These are phyloP conservation scores for Luzula sylvatica DNA, from an alignment of 176 grass and related monocot species.

Conservation along the genomic window DNA sequence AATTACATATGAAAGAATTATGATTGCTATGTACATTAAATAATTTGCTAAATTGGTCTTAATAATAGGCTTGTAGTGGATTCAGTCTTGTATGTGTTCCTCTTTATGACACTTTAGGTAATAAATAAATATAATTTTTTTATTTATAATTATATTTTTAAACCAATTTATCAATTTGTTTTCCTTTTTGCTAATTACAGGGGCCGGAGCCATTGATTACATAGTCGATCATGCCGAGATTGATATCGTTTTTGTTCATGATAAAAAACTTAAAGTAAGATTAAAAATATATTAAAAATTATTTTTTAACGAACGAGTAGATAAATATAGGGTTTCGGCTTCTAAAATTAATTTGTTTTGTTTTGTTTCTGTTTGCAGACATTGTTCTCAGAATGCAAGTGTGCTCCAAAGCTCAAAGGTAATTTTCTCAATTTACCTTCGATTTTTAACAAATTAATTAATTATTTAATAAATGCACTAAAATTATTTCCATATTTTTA, in stretches of 20 bases:
- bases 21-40: background rate
- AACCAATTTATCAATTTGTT: background rate
- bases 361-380: conserved; percentile 29
- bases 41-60: conserved; percentile 5
- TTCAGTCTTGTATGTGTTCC: conserved; percentile 76
- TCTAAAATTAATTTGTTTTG: background rate
- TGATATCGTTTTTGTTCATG: conserved; percentile 70
- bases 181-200: conserved; percentile 24
- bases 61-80: conserved; percentile 84
- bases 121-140: background rate
- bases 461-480: background rate
- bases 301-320: background rate
- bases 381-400: conserved; percentile 42
- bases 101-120: conserved; percentile 88
- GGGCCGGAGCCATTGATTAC: conserved; percentile 65
- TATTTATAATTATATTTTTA: conserved; percentile 2
- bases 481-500: background rate
- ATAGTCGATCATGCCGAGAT: conserved; percentile 94
- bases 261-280: conserved; percentile 85
- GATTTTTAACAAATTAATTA: background rate
- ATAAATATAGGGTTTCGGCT: background rate
- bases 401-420: conserved; percentile 57
- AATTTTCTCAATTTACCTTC: background rate
- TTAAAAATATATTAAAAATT: background rate
- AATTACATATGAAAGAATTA: background rate